Percentiles rank a stretch among this genome's conserved stretches.
These are phyloP conservation scores for Trematosphaeria pertusa DNA, from an alignment of 2,329 filamentous ascomycete genomes.

Conservation along the genomic window DNA sequence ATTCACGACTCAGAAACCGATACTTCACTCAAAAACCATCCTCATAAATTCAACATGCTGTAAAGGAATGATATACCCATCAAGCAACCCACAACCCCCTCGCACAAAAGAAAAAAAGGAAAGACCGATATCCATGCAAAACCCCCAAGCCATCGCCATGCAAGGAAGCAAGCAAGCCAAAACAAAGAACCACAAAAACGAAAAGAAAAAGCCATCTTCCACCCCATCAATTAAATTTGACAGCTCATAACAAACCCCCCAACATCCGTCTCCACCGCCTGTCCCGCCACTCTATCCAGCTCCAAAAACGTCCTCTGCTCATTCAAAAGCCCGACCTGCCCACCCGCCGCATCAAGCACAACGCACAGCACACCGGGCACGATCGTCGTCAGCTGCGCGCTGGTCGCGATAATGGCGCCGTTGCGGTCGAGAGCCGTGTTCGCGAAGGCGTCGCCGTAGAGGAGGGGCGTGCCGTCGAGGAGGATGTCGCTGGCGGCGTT, in stretches of 20 bases:
- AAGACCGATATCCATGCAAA: too few species aligned
- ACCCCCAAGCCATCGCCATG: too few species aligned
- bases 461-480: constrained; percentile 10
- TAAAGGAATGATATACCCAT: too few species aligned
- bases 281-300: constrained; percentile 16
- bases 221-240: constrained; percentile 7
- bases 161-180: too few species aligned
- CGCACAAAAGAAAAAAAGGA: too few species aligned
- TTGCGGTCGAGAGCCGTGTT: constrained; percentile 17
- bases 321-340: constrained; percentile 13
- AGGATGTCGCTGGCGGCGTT: constrained; percentile 14
- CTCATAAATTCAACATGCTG: too few species aligned
- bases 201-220: too few species aligned
- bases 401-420: constrained; percentile 22
- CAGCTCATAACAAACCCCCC: constrained; percentile 22
- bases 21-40: too few species aligned
- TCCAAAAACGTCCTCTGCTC: constrained; percentile 22
- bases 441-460: constrained; percentile 18
- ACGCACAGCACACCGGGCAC: constrained; percentile 16
- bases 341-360: constrained; percentile 12
- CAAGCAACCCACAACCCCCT: too few species aligned
- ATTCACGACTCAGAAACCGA: too few species aligned
- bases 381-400: constrained; percentile 18
- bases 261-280: constrained; percentile 24
- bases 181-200: too few species aligned